Evolutionary conservation across 2,329 filamentous ascomycete species (phyloP), one percentile per base, ranked within the genome.

Genomic region (Monilinia fructicola): DNA sequence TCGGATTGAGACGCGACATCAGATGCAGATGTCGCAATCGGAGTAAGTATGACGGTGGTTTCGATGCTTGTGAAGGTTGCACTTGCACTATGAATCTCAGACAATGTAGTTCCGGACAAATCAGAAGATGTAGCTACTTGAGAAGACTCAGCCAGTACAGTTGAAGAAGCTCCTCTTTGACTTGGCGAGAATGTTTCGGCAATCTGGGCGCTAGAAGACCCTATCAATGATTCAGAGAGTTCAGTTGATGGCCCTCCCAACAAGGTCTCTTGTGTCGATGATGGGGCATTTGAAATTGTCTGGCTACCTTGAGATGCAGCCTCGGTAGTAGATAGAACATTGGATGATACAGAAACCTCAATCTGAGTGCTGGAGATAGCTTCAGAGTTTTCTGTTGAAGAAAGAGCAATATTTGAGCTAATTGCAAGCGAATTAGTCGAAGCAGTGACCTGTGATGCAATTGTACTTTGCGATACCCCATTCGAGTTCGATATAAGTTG

Each of bases 1-100:
- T 6, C 55, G 5, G 26, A 23, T 46, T 46, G 38, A 7, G 54
- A 28, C 12, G 23, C 23, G 16, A 9, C 28, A 58, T 58, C 38
- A 28, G 54, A 58, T 7, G 10, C 26, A 23, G 55, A 46, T 2
- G 26, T 48, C 55, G 26, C n/a, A n/a, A 59, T 46, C 11, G 46
- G 10, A 16, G 26, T 59, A 21, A 59, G 12, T 12, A 59, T 59
- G 2, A 46, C 6, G 11, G 40, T 59, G 5, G 55, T 59, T 38
- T 59, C 55, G 46, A 59, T 40, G 11, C 42, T 46, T 59, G 55
- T 59, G 18, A 48, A 46, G 31, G 42, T 59, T 35, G 18, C 26
- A 16, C 55, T 46, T 59, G 40, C 55, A 35, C 42, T 48, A 11
- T 35, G n/a, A 23, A n/a, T 31, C 4, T 59, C 55, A 21, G 53